Evolutionary conservation across 805 yeast species (phyloP).

Genomic region (Lachancea cidri): DNA sequence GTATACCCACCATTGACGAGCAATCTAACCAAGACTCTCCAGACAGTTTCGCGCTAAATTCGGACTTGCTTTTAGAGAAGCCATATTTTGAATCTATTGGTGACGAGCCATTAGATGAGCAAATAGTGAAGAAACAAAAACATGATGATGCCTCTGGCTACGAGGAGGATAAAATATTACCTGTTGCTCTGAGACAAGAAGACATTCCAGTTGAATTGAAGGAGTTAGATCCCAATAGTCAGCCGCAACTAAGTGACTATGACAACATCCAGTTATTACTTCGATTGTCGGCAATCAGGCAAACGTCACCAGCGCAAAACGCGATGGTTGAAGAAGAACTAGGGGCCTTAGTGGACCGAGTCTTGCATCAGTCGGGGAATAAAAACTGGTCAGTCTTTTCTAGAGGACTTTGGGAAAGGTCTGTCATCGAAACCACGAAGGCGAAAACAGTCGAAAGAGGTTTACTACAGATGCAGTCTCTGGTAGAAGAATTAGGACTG

Average conservation of each 20-base stretch:
- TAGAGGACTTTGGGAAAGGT: conserved; percentile 85
- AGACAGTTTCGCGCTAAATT: conserved; percentile 57
- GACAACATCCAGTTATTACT: conserved; percentile 74
- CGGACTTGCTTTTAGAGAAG: conserved; percentile 72
- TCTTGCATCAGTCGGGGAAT: conserved; percentile 44
- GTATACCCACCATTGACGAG: conserved; percentile 9
- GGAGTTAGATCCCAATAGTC: conserved; percentile 71
- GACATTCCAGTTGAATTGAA: conserved; percentile 53
- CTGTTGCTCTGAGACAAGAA: conserved; percentile 57
- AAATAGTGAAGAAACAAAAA: conserved; percentile 35
- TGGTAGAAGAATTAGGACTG: conserved; percentile 82
- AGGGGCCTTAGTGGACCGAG: conserved; percentile 67
- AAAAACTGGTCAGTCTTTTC: conserved; percentile 69
- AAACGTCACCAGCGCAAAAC: conserved; percentile 67
- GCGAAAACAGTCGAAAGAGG: conserved; percentile 93
- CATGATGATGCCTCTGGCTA: conserved; percentile 35
- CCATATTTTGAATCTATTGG: conserved; percentile 64
- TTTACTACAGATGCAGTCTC: conserved; percentile 82
- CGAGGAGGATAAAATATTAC: conserved; percentile 47
- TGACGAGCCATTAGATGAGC: conserved; percentile 40
- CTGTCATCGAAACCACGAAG: conserved; percentile 71
- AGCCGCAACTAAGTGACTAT: conserved; percentile 62
- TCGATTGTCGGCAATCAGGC: conserved; percentile 56
- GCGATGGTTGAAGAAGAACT: conserved; percentile 76
- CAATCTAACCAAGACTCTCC: conserved; percentile 33